phyloP scores from a whole-genome alignment of 176 grass and related monocot genomes.

The Oryza rufipogon region DNA sequence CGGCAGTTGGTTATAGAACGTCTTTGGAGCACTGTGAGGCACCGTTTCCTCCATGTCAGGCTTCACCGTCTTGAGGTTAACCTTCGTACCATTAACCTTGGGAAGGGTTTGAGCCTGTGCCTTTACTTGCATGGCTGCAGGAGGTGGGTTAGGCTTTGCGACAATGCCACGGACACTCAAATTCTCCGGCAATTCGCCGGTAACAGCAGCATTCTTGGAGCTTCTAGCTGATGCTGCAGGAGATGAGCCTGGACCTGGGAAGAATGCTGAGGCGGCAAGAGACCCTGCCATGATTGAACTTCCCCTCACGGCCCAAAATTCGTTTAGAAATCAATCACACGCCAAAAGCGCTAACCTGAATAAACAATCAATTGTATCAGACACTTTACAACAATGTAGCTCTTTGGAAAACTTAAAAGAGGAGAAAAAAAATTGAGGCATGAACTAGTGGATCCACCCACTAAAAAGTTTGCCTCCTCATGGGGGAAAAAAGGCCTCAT shows the following conservation, averaged over 20 bases:
- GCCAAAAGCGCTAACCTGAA: neutral
- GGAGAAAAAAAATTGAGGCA: neutral
- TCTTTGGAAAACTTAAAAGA: neutral
- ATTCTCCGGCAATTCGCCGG: neutral
- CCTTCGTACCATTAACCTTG: slow-evolving; percentile 8
- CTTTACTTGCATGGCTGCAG: neutral
- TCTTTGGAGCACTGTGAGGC: neutral
- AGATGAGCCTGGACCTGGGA: neutral
- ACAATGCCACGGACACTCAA: neutral
- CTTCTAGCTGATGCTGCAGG: slow-evolving; percentile 1
- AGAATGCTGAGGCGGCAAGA: neutral
- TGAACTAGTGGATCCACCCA: neutral
- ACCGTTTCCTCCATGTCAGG: neutral
- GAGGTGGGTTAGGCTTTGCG: neutral
- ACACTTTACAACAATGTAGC: neutral
- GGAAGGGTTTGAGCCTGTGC: neutral
- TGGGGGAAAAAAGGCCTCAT: neutral
- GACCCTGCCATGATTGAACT: neutral
- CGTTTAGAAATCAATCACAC: neutral
- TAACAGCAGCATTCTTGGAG: neutral
- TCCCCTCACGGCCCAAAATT: neutral
- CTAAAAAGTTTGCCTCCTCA: neutral
- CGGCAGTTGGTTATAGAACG: neutral
- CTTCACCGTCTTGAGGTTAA: neutral
- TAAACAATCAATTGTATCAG: neutral